These are phyloP conservation scores for Chalciporus pseudorubinellus DNA, from an alignment of 768 basidiomycete genomes.

Conservation along the genomic window DNA sequence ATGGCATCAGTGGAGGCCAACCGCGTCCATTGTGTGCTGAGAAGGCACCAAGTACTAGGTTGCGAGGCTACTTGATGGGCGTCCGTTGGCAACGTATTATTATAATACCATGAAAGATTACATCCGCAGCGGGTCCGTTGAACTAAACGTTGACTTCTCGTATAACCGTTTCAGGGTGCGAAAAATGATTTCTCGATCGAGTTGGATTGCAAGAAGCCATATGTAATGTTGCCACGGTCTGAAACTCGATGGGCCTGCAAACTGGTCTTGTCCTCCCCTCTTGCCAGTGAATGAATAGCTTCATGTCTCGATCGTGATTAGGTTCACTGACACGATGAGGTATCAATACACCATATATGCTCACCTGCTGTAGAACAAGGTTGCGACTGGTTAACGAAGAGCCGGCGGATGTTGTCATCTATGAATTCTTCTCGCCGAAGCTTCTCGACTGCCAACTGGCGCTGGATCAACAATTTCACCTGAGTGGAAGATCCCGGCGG, in stretches of 20 bases:
- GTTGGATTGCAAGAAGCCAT: neutral
- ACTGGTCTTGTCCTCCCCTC: neutral
- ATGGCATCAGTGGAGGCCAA: neutral
- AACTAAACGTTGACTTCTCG: neutral
- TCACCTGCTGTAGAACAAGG: neutral
- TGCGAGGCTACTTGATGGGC: constrained; percentile 6
- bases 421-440: neutral
- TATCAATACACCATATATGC: neutral
- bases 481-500: neutral
- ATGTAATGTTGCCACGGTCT: neutral
- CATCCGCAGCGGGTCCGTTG: constrained; percentile 7
- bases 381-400: neutral
- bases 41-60: constrained; percentile 10
- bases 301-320: neutral
- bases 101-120: neutral
- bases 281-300: too few species aligned
- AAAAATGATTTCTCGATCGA: neutral
- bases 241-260: neutral
- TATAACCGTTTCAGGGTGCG: neutral
- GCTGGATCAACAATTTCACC: neutral
- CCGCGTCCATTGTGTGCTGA: neutral
- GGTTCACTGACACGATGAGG: neutral
- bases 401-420: neutral
- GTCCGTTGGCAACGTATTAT: neutral
- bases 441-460: neutral